phyloP scores from a whole-genome alignment of 1,139 yeast genomes.

The Debaryomycetaceae sp. region DNA sequence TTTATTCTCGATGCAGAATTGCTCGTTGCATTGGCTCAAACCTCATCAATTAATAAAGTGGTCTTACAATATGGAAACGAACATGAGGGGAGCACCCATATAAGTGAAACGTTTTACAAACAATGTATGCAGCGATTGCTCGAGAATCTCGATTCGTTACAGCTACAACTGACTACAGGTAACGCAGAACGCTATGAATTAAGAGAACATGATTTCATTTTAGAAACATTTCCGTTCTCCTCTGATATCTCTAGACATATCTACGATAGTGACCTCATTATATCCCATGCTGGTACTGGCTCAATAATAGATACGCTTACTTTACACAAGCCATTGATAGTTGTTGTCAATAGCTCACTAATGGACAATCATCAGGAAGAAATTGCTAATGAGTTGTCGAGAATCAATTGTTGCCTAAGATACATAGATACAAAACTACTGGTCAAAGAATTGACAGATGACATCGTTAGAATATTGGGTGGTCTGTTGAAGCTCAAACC shows the following conservation, averaged over 20 bases:
- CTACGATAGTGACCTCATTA: constrained; percentile 48
- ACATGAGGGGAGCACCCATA: constrained; percentile 19
- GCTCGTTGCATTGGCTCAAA: constrained; percentile 23
- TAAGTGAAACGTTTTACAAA: constrained; percentile 21
- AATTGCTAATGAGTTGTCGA: constrained; percentile 59
- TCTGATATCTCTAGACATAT: constrained; percentile 38
- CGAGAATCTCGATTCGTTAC: neutral
- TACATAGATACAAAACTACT: constrained; percentile 4
- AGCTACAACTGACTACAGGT: neutral
- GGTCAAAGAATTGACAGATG: neutral
- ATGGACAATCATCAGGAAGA: constrained; percentile 90
- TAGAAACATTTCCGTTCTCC: constrained; percentile 48
- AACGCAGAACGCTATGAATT: constrained; percentile 3
- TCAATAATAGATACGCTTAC: constrained; percentile 78
- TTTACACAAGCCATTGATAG: constrained; percentile 54
- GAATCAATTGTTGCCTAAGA: constrained; percentile 12
- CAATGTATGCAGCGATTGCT: neutral
- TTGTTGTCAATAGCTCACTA: constrained; percentile 62
- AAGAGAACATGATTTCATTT: constrained; percentile 4
- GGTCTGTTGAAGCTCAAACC: neutral
- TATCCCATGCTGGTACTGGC: constrained; percentile 95
- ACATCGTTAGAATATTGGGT: neutral
- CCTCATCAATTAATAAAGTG: constrained; percentile 35
- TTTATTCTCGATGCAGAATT: constrained; percentile 34
- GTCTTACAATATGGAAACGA: constrained; percentile 72